phyloP scores from a whole-genome alignment of 495 filamentous ascomycete genomes.

The Jackrogersella minutella region DNA sequence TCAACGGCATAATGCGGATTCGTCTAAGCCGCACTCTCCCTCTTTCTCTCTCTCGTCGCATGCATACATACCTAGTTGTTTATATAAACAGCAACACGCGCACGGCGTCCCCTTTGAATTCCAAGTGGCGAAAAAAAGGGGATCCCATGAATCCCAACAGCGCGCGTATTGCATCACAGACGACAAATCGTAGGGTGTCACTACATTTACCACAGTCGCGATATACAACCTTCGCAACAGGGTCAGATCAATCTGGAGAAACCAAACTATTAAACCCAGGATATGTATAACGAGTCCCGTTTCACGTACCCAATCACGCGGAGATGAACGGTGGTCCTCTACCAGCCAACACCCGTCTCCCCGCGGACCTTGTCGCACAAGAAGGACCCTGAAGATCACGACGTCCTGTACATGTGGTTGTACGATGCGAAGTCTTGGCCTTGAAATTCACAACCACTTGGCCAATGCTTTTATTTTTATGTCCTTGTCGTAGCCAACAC shows the following conservation, averaged over 20 bases:
- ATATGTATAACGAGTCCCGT: slow-evolving; percentile 15
- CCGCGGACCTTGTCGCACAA: slow-evolving; percentile 37
- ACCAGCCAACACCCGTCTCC: slow-evolving; percentile 36
- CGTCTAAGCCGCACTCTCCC: slow-evolving; percentile 37
- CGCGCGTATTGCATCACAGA: slow-evolving; percentile 38
- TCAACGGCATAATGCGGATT: slow-evolving; percentile 31
- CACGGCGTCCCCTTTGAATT: slow-evolving; percentile 12
- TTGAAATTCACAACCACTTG: slow-evolving; percentile 26
- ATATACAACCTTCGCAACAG: slow-evolving; percentile 13
- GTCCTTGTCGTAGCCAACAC: slow-evolving; percentile 15
- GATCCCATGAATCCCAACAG: slow-evolving; percentile 30
- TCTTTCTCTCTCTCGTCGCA: too few relatives aligned
- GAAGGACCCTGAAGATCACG: slow-evolving; percentile 42
- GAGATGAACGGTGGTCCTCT: slow-evolving; percentile 18
- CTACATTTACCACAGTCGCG: slow-evolving; percentile 1
- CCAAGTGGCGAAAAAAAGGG: slow-evolving; percentile 37
- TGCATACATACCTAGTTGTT: slow-evolving; percentile 5
- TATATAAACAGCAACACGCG: slow-evolving; percentile 41
- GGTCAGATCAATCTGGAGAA: slow-evolving; percentile 33
- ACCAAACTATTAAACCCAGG: slow-evolving; percentile 15
- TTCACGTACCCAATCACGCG: slow-evolving; percentile 32
- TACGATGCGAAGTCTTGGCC: slow-evolving; percentile 40
- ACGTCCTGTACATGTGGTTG: slow-evolving; percentile 40
- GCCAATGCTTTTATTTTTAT: slow-evolving; percentile 32
- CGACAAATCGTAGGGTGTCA: slow-evolving; percentile 30